These are phyloP conservation scores for Diplosphaera chodatii DNA, from an alignment of 139 green algal genomes.

Conservation along the genomic window DNA sequence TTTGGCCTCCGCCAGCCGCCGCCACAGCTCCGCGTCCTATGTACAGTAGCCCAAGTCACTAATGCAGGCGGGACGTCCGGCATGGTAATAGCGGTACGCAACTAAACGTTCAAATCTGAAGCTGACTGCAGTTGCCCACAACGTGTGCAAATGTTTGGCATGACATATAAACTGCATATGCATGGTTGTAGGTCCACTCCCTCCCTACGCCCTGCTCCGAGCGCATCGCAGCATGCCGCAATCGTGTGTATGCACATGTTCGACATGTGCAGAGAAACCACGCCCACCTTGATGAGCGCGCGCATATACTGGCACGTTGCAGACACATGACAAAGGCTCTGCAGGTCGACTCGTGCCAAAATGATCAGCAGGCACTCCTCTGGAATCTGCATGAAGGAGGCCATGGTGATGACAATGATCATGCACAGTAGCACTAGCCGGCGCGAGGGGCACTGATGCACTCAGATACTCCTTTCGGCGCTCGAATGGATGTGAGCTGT, in stretches of 20 bases:
- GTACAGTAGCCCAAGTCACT: too few species aligned
- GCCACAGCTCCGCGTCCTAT: conserved; percentile 27
- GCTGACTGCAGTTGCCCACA: background rate
- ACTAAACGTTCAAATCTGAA: background rate
- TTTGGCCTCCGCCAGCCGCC: conserved; percentile 19
- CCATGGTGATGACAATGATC: background rate
- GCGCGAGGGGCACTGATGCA: too few species aligned
- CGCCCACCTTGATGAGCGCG: background rate
- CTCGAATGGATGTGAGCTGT: too few species aligned
- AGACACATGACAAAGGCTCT: background rate
- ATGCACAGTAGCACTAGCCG: too few species aligned
- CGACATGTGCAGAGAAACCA: too few species aligned
- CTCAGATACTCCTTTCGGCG: too few species aligned
- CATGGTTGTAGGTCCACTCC: too few species aligned
- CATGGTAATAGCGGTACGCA: too few species aligned
- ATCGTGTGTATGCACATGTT: background rate
- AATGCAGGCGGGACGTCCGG: too few species aligned
- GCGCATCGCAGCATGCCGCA: too few species aligned
- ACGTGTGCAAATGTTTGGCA: background rate
- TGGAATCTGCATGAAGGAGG: background rate
- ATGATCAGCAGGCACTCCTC: background rate
- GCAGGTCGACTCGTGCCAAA: background rate
- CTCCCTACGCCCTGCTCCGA: background rate
- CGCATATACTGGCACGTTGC: background rate
- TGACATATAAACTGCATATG: too few species aligned